Evolutionary conservation across 2,329 filamentous ascomycete genomes (phyloP).

Genomic region (Colletotrichum orbiculare): DNA sequence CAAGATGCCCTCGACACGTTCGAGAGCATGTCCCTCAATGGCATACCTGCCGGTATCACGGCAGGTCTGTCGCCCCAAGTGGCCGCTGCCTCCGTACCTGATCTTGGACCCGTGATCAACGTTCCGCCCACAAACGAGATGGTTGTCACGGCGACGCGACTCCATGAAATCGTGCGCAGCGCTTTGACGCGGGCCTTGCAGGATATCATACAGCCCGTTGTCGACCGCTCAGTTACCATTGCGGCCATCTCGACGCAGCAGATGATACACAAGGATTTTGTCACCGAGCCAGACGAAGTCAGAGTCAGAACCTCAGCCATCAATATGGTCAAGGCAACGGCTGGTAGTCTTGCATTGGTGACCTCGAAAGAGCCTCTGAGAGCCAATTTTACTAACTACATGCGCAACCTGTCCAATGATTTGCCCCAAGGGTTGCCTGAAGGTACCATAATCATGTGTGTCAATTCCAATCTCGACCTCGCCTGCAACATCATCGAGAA

Average conservation of each 20-base stretch:
- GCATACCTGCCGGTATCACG: constrained; percentile 74
- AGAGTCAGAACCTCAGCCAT: constrained; percentile 87
- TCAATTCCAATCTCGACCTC: constrained; percentile 95
- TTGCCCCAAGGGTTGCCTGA: constrained; percentile 88
- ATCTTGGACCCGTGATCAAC: constrained; percentile 81
- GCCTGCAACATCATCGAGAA: constrained; percentile 96
- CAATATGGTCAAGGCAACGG: constrained; percentile 94
- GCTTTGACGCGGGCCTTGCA: constrained; percentile 91
- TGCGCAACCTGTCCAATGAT: constrained; percentile 75
- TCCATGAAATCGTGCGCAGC: constrained; percentile 82
- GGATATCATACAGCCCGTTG: constrained; percentile 97
- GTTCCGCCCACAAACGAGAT: constrained; percentile 86
- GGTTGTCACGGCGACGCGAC: constrained; percentile 76
- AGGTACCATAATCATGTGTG: constrained; percentile 97
- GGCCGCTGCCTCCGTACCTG: constrained; percentile 84
- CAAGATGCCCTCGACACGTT: constrained; percentile 82
- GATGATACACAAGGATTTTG: constrained; percentile 96
- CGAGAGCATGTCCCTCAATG: constrained; percentile 83
- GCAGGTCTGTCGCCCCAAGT: constrained; percentile 81
- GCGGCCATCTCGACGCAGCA: constrained; percentile 96
- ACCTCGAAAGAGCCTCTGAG: constrained; percentile 97
- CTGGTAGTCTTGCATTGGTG: constrained; percentile 93
- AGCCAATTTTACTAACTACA: constrained; percentile 97
- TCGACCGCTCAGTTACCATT: constrained; percentile 97
- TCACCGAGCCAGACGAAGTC: constrained; percentile 90